Evolutionary conservation across 306 rosid genomes (phyloP).

Genomic region (Quercus engelmannii): DNA sequence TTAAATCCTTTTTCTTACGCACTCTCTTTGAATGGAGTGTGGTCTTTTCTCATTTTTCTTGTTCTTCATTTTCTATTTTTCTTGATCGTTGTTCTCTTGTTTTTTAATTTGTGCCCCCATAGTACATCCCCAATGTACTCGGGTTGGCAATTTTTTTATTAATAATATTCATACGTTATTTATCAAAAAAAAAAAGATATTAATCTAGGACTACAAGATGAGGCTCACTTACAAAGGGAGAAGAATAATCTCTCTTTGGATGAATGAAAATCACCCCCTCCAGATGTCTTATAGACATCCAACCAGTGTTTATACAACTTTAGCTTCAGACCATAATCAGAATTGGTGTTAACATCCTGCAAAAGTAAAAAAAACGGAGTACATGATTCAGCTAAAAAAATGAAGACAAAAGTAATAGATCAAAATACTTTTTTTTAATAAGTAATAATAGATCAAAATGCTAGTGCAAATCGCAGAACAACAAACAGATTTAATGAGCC

Average conservation of each 20-base stretch:
- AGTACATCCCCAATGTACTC: too few species aligned
- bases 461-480: not conserved
- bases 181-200: too few species aligned
- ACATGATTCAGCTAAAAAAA: not conserved
- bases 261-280: slow-evolving; percentile 56
- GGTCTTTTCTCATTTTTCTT: too few species aligned
- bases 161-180: too few species aligned
- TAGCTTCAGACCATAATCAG: slow-evolving; percentile 44
- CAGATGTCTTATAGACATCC: slow-evolving; percentile 68
- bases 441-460: not conserved
- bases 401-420: not conserved
- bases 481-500: not conserved
- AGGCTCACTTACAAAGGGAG: slow-evolving; percentile 66
- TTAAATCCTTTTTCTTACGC: too few species aligned
- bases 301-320: slow-evolving; percentile 74
- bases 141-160: too few species aligned
- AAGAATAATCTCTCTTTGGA: slow-evolving; percentile 61
- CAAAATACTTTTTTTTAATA: too few species aligned
- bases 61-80: too few species aligned
- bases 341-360: slow-evolving; percentile 50
- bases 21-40: too few species aligned
- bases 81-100: too few species aligned
- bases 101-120: too few species aligned
- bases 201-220: slow-evolving; percentile 8
- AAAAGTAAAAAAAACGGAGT: not conserved